Base-by-base conservation (phyloP, 1,139 yeast genomes). In the Yueomyces sp. region DNA sequence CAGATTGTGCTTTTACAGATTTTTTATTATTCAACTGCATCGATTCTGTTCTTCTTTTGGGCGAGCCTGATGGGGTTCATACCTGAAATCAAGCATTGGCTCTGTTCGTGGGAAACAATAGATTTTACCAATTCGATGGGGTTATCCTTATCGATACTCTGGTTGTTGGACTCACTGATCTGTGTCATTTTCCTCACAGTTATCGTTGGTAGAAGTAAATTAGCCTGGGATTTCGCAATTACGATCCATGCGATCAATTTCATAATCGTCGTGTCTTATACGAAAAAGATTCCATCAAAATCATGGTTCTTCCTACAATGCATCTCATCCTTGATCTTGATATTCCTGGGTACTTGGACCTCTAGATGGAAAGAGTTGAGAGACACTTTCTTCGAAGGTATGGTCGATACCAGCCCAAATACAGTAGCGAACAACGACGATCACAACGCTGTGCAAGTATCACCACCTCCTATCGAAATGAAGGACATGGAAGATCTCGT, bases 181-280 rank as follows among this genome's bases (percentile, higher is more conserved):
- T 80, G 89, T 55, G 96, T 87, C 1, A 63, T 85, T 19, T 86
- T 86, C 55, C 78, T 91, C 56, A 85, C 95, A 1, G 65, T 87
- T 3, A 79, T 89, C 27, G 95, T 91, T 19, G 96, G 97, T 0
- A 69, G 97, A 47, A 82, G 95, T 37, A 91, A 89, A 61, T 67
- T 91, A 45, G 97, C 96, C 0, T 82, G 96, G 83, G 98, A 91
- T 62, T 91, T 89, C 66, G 96, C 95, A 9, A 59, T 91, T 33
- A 89, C 98, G 0, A 67, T 91, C 12, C 96, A 91, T 61, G 78
- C 84, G 19, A 74, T 91, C 42, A 82, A 89, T 62, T 63, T 89
- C 36, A 44, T 79, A 3, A 78, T 85, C 4, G 85, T 78, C 0
- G 79, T 87, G 78, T 48, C 73, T 1, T 78, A 75, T 50, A 69